Percentiles rank a stretch among this genome's conserved stretches.
These are phyloP conservation scores for Colletotrichum liriopes DNA, from an alignment of 2,329 filamentous ascomycete species.

Conservation along the genomic window DNA sequence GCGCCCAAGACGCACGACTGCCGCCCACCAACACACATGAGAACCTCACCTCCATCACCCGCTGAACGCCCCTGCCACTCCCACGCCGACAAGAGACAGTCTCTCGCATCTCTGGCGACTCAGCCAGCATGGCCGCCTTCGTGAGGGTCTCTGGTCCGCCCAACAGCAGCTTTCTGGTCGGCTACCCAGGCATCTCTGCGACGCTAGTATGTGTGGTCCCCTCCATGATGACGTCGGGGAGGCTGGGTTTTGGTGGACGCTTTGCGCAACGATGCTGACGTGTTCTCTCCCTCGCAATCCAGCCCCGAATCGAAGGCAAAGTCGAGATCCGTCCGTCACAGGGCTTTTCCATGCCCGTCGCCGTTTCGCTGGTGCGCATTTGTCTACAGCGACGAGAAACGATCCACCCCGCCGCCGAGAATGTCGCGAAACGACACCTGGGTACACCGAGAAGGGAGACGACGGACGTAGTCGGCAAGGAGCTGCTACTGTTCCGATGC, in stretches of 20 bases:
- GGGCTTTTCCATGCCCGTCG: slow-evolving; percentile 90
- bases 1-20: slow-evolving; percentile 42
- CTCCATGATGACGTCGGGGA: slow-evolving; percentile 31
- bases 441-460: slow-evolving; percentile 92
- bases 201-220: slow-evolving; percentile 81
- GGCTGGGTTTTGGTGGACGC: slow-evolving; percentile 33
- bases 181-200: slow-evolving; percentile 97
- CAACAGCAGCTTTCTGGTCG: slow-evolving; percentile 96
- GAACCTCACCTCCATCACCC: slow-evolving; percentile 40
- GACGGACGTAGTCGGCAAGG: slow-evolving; percentile 93
- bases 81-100: slow-evolving; percentile 30
- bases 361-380: slow-evolving; percentile 94
- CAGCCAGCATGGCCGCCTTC: slow-evolving; percentile 75
- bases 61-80: slow-evolving; percentile 13
- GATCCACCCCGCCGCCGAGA: slow-evolving; percentile 96
- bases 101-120: slow-evolving; percentile 26
- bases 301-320: slow-evolving; percentile 98
- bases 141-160: slow-evolving; percentile 98
- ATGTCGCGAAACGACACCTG: slow-evolving; percentile 91
- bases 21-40: slow-evolving; percentile 42
- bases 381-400: slow-evolving; percentile 94
- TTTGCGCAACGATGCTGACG: slow-evolving; percentile 40
- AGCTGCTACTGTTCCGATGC: slow-evolving; percentile 92
- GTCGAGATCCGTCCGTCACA: slow-evolving; percentile 93
- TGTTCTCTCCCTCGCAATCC: slow-evolving; percentile 27